Evolutionary conservation across 768 basidiomycete species (phyloP).

Genomic region (Boletus barrowsii): DNA sequence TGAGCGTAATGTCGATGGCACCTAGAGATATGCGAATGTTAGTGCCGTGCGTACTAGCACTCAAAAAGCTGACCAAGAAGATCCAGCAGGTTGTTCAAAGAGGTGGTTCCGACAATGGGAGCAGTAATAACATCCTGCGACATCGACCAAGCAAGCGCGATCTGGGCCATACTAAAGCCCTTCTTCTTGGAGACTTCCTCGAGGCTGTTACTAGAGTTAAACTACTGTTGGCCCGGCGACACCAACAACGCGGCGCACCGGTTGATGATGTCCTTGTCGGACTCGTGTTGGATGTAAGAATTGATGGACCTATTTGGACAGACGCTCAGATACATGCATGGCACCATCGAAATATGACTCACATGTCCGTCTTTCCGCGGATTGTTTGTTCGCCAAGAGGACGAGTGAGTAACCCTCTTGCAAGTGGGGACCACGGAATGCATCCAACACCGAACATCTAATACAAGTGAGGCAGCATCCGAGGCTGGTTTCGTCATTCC

Average conservation of each 20-base stretch:
- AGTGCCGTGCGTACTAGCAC: not conserved
- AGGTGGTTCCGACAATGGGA: slow-evolving; percentile 9
- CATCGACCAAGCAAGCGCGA: not conserved
- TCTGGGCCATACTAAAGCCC: no score
- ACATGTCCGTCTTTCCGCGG: no score
- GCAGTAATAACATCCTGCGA: slow-evolving; percentile 6
- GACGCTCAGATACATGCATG: not conserved
- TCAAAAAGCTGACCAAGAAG: slow-evolving; percentile 3
- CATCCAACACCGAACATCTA: no score
- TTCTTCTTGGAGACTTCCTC: slow-evolving; percentile 5
- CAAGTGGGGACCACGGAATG: no score
- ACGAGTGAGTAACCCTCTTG: no score
- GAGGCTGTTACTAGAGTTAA: not conserved
- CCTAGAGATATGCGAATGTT: not conserved
- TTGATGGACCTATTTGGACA: not conserved
- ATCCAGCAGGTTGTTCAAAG: slow-evolving; percentile 6
- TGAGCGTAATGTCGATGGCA: slow-evolving; percentile 5
- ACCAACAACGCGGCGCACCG: not conserved
- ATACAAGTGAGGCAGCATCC: not conserved
- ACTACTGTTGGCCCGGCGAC: not conserved
- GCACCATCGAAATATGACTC: not conserved
- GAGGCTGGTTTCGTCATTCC: not conserved
- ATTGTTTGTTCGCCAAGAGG: no score
- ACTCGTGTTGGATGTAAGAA: slow-evolving; percentile 9
- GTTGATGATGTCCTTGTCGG: slow-evolving; percentile 7